Conservation (phyloP, 2,329 filamentous ascomycete species). For the Aspergillus fumigatiaffinis region DNA sequence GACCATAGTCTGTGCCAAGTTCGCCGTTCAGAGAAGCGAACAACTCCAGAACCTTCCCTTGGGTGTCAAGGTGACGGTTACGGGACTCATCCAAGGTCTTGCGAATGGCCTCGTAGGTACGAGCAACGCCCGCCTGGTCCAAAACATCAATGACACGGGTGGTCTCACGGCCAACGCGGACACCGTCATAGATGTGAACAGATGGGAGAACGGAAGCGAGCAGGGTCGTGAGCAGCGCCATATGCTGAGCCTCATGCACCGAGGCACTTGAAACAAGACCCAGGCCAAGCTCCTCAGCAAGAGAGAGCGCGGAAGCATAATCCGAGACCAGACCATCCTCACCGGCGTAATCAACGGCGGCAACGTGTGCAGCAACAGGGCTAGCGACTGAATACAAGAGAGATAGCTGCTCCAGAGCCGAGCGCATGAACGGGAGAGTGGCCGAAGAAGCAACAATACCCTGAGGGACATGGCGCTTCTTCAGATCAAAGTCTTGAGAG, state of each 20-base stretch:
- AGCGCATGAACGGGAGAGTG: slow-evolving; percentile 73
- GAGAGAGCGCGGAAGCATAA: slow-evolving; percentile 73
- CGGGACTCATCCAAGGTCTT: slow-evolving; percentile 59
- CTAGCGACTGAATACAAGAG: slow-evolving; percentile 88
- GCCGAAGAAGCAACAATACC: slow-evolving; percentile 82
- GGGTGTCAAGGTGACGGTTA: slow-evolving; percentile 66
- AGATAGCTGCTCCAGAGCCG: slow-evolving; percentile 85
- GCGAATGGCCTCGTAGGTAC: slow-evolving; percentile 64
- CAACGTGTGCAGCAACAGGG: slow-evolving; percentile 87
- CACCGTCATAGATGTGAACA: slow-evolving; percentile 83
- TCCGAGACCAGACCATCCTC: slow-evolving; percentile 75
- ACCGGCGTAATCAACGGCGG: slow-evolving; percentile 78
- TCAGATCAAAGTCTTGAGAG: slow-evolving; percentile 90
- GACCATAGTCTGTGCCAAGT: slow-evolving; percentile 85
- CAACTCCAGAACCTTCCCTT: slow-evolving; percentile 67
- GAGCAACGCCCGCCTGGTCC: slow-evolving; percentile 65
- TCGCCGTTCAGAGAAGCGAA: slow-evolving; percentile 79
- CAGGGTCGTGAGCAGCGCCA: slow-evolving; percentile 82
- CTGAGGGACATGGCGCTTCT: slow-evolving; percentile 88
- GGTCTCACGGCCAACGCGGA: slow-evolving; percentile 77
- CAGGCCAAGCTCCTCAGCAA: slow-evolving; percentile 86
- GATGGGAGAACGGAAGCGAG: slow-evolving; percentile 75
- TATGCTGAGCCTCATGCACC: slow-evolving; percentile 90
- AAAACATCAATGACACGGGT: slow-evolving; percentile 78
- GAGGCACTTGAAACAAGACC: slow-evolving; percentile 81